These are phyloP conservation scores for Hemileia vastatrix DNA, from an alignment of 1,284 basidiomycete species.

Conservation along the genomic window DNA sequence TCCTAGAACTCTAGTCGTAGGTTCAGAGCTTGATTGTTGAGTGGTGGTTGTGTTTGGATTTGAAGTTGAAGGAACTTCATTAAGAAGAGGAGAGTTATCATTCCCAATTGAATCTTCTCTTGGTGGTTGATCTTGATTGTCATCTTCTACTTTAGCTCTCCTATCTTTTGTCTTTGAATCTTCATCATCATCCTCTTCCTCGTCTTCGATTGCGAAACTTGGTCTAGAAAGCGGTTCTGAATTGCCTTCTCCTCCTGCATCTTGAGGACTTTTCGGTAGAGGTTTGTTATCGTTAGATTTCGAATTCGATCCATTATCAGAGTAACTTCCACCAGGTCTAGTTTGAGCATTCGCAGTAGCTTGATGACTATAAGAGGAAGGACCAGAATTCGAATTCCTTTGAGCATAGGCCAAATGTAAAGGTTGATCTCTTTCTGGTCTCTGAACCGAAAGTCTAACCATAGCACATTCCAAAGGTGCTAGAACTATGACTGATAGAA, in stretches of 20 bases:
- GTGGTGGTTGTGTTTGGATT: not conserved
- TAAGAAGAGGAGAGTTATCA: constrained; percentile 2
- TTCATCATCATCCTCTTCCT: constrained; percentile 29
- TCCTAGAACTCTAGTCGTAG: not conserved
- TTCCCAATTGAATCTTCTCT: constrained; percentile 10
- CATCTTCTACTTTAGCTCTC: constrained; percentile 6
- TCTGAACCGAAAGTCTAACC: constrained; percentile 36
- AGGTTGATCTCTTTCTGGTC: constrained; percentile 37
- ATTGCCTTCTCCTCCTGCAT: not conserved
- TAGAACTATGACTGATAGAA: constrained; percentile 30
- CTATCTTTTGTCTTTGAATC: not conserved
- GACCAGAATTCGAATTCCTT: constrained; percentile 23
- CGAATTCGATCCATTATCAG: constrained; percentile 15
- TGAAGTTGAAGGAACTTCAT: not conserved
- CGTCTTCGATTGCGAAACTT: constrained; percentile 36
- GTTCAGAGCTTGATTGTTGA: not conserved
- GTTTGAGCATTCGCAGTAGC: constrained; percentile 27
- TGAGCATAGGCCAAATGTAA: constrained; percentile 36
- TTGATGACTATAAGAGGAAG: constrained; percentile 36
- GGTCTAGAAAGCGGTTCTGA: constrained; percentile 26
- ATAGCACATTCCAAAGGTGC: constrained; percentile 39
- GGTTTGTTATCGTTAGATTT: constrained; percentile 30
- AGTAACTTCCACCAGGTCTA: constrained; percentile 24
- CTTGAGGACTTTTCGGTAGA: constrained; percentile 24
- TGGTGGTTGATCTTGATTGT: not conserved